Conservation (phyloP, 1,284 basidiomycete species). For the Thelephora terrestris region DNA sequence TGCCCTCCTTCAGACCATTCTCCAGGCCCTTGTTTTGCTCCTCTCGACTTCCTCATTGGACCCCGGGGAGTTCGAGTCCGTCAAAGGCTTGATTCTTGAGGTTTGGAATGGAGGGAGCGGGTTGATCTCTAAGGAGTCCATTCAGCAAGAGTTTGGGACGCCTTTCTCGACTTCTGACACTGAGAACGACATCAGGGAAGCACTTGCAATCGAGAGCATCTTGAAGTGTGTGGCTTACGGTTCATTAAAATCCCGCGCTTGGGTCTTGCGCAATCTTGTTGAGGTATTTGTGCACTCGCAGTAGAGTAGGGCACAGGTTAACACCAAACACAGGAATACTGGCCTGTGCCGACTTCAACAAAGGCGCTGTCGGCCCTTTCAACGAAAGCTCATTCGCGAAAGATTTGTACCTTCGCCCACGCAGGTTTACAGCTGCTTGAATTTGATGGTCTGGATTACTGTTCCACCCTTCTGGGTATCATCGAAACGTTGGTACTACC, state of each 20-base stretch:
- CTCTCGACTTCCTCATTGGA: conserved; percentile 23
- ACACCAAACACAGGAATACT: conserved; percentile 36
- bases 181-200: conserved; percentile 17
- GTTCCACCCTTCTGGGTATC: conserved; percentile 28
- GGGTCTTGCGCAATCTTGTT: conserved; percentile 19
- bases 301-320: conserved; percentile 10
- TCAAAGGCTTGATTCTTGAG: conserved; percentile 20
- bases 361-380: conserved; percentile 20
- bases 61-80: conserved; percentile 17
- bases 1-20: conserved; percentile 39
- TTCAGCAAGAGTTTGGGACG: conserved; percentile 29
- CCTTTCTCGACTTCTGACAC: conserved; percentile 20
- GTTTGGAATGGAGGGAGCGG: conserved; percentile 23
- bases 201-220: conserved; percentile 25
- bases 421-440: background rate
- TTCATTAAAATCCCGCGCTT: conserved; percentile 19
- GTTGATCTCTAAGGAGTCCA: conserved; percentile 17
- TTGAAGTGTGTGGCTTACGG: conserved; percentile 27
- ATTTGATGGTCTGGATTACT: conserved; percentile 24
- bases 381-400: conserved; percentile 25
- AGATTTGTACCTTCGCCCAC: conserved; percentile 26
- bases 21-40: conserved; percentile 42
- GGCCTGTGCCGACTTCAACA: conserved; percentile 29
- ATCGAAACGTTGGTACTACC: conserved; percentile 39
- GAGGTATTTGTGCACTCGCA: conserved; percentile 2